phyloP scores from a whole-genome alignment of 176 grass and related monocot genomes.

The bread wheat (Triticum aestivum) region IWGSC_CS_RefSeq_v2.1 NC_057806.1:279740005-279740504 shows the following conservation, averaged over 20 bases:
- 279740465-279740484: slow-evolving; percentile 36
- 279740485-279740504: slow-evolving; percentile 37
- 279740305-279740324: neutral
- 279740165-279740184: too few species aligned
- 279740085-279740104: too few species aligned
- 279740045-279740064: neutral
- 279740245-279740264: neutral
- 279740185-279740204: too few species aligned
- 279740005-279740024: neutral
- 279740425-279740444: slow-evolving; percentile 37
- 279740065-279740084: too few species aligned
- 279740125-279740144: too few species aligned
- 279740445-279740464: slow-evolving; percentile 33
- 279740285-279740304: neutral
- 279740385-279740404: neutral
- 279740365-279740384: slow-evolving; percentile 15
- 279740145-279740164: too few species aligned
- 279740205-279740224: neutral
- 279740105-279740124: too few species aligned
- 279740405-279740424: slow-evolving; percentile 49
- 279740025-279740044: slow-evolving; percentile 1
- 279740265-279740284: neutral
- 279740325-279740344: neutral
- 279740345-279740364: neutral
- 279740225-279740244: neutral